A percentile compares a stretch with the other conserved stretches of the same genome.
phyloP scores from a whole-genome alignment of 805 yeast genomes.

The Lachancea lanzarotensis region DNA sequence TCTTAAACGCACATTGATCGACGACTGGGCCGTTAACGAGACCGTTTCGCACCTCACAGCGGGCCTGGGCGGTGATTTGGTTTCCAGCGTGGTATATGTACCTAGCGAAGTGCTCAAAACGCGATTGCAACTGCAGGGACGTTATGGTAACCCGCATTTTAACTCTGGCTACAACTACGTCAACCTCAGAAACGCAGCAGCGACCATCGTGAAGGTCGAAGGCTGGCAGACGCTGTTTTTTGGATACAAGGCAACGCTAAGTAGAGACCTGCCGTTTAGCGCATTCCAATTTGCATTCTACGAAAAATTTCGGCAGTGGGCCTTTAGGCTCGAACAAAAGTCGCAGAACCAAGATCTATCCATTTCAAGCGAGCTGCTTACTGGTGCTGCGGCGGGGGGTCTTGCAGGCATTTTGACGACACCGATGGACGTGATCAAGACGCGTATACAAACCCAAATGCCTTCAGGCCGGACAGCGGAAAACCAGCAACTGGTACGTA shows the following conservation, averaged over 20 bases:
- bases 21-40: conserved; percentile 61
- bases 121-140: conserved; percentile 87
- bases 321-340: conserved; percentile 37
- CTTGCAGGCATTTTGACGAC: conserved; percentile 85
- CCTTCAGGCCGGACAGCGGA: conserved; percentile 12
- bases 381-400: conserved; percentile 97
- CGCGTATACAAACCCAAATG: conserved; percentile 88
- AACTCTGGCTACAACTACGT: conserved; percentile 80
- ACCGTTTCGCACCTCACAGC: conserved; percentile 74
- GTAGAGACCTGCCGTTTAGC: conserved; percentile 90
- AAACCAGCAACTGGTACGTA: conserved; percentile 1
- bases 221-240: conserved; percentile 72
- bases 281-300: conserved; percentile 95
- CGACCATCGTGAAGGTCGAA: conserved; percentile 57
- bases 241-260: conserved; percentile 91
- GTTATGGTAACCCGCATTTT: conserved; percentile 70
- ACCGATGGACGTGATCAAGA: conserved; percentile 86
- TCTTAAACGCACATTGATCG: conserved; percentile 64
- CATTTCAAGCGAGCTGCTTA: conserved; percentile 56
- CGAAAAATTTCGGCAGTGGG: conserved; percentile 67
- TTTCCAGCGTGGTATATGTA: conserved; percentile 81
- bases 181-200: conserved; percentile 65
- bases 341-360: conserved; percentile 44
- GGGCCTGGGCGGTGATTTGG: conserved; percentile 91
- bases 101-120: conserved; percentile 95